A percentile compares a stretch with the other conserved stretches of the same genome.
Conservation (phyloP, 768 basidiomycete species). For the Pholiota microspora region DNA sequence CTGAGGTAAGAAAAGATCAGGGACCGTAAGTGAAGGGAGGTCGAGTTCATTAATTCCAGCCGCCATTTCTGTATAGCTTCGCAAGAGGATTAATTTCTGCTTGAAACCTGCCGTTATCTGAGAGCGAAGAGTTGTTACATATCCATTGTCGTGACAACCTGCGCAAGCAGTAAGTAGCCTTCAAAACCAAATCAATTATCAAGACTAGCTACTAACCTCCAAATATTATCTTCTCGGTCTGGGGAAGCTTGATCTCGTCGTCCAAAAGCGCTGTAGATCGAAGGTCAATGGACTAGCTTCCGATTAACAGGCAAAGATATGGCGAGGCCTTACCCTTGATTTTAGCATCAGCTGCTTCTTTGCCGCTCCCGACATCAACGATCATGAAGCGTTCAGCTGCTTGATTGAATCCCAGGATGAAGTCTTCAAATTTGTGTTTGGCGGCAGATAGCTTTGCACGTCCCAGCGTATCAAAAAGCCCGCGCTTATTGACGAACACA, state of each 20-base stretch:
- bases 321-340: conserved; percentile 55
- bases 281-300: neutral
- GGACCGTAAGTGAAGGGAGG: conserved; percentile 51
- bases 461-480: conserved; percentile 50
- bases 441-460: conserved; percentile 34
- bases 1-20: conserved; percentile 58
- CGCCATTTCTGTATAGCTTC: conserved; percentile 61
- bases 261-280: conserved; percentile 47
- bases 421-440: conserved; percentile 55
- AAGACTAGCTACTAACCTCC: conserved; percentile 43
- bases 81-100: conserved; percentile 63
- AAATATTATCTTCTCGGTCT: conserved; percentile 66
- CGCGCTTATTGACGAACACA: conserved; percentile 63
- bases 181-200: no score
- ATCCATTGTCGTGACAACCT: conserved; percentile 78
- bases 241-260: conserved; percentile 59
- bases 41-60: conserved; percentile 54
- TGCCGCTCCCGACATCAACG: conserved; percentile 67
- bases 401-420: conserved; percentile 69
- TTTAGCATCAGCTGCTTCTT: conserved; percentile 76
- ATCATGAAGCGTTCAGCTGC: conserved; percentile 65
- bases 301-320: neutral
- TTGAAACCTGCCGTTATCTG: conserved; percentile 64
- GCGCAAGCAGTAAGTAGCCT: no score
- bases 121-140: conserved; percentile 58